phyloP scores from a whole-genome alignment of 2,329 filamentous ascomycete species.

The Ophiostoma novo-ulmi region DNA sequence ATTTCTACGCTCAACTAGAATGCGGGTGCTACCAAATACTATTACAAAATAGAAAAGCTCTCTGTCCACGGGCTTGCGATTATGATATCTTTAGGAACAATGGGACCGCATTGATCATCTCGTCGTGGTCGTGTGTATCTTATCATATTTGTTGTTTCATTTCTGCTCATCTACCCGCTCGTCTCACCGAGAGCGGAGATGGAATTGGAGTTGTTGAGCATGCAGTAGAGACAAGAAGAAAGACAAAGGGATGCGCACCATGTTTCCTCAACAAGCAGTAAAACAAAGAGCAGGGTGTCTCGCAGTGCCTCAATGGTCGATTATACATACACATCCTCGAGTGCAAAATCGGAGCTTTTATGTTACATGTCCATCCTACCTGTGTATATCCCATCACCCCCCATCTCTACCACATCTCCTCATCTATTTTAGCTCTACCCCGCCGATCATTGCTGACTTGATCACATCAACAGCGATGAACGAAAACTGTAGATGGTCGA shows the following conservation, averaged over 20 bases:
- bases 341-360: too few species aligned
- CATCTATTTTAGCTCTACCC: background rate
- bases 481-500: background rate
- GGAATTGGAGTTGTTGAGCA: background rate
- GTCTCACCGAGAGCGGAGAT: background rate
- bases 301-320: too few species aligned
- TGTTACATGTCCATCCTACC: background rate
- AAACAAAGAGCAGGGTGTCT: background rate
- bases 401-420: background rate
- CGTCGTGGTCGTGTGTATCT: background rate
- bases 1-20: background rate
- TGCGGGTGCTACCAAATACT: background rate
- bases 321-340: background rate
- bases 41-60: background rate
- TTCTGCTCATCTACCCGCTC: background rate
- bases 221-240: background rate
- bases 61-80: background rate
- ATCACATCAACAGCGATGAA: background rate
- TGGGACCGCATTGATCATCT: background rate
- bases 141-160: background rate
- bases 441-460: background rate
- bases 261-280: slow-evolving; percentile 2
- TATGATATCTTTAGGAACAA: background rate
- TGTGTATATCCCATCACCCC: background rate
- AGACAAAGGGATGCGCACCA: background rate